These are phyloP conservation scores for Mucor sp. DNA, from an alignment of 371 early-diverging fungal genomes.

Conservation along the genomic window DNA sequence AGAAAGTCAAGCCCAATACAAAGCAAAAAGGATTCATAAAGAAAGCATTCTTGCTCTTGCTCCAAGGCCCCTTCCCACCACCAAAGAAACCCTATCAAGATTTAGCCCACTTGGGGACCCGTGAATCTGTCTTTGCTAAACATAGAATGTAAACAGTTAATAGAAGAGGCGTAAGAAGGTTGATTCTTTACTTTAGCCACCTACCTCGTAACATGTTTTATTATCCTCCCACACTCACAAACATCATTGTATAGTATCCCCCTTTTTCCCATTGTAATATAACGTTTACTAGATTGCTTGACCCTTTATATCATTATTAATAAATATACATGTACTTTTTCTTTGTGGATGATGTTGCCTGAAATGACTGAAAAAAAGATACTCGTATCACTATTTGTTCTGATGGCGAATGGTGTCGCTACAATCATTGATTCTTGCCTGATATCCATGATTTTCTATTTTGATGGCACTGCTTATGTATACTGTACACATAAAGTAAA, in stretches of 20 bases:
- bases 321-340: neutral
- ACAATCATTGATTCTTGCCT: no score
- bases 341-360: neutral
- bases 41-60: slow-evolving; percentile 11
- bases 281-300: no score
- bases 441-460: no score
- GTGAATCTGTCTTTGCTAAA: slow-evolving; percentile 23
- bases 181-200: neutral
- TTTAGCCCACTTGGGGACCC: slow-evolving; percentile 28
- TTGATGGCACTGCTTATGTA: no score
- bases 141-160: neutral
- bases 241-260: neutral
- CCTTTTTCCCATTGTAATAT: no score
- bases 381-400: no score
- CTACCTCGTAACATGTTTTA: neutral
- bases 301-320: neutral
- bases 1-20: neutral
- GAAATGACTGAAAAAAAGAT: no score
- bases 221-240: neutral
- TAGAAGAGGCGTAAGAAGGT: neutral
- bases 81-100: slow-evolving; percentile 32
- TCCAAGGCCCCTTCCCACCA: slow-evolving; percentile 35
- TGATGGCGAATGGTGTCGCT: no score
- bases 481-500: no score
- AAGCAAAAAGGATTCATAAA: slow-evolving; percentile 4